These are phyloP conservation scores for Moesziomyces sp. DNA, from an alignment of 1,284 basidiomycete genomes.

Conservation along the genomic window DNA sequence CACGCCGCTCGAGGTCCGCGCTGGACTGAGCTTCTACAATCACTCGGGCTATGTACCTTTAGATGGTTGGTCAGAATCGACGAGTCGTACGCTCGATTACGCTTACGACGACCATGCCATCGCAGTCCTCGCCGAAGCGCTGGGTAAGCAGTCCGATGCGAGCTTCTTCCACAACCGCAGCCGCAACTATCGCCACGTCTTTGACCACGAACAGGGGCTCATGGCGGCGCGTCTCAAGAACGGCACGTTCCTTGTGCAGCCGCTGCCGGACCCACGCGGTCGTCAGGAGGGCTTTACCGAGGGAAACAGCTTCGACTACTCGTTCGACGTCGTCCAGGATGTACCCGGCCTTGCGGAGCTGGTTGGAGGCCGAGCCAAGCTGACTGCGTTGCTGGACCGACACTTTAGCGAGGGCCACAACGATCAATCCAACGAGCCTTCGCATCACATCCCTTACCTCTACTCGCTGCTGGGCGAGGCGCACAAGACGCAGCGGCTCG, in stretches of 20 bases:
- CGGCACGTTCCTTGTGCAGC: conserved; percentile 69
- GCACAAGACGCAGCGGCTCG: conserved; percentile 77
- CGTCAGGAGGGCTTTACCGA: conserved; percentile 81
- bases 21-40: conserved; percentile 79
- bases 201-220: conserved; percentile 78
- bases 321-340: conserved; percentile 69
- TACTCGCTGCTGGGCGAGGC: conserved; percentile 79
- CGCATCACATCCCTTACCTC: conserved; percentile 84
- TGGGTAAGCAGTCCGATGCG: conserved; percentile 73
- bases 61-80: conserved; percentile 71
- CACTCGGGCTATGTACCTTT: conserved; percentile 80
- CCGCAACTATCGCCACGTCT: conserved; percentile 74
- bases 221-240: conserved; percentile 80
- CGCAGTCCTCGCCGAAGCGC: conserved; percentile 73
- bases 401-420: conserved; percentile 85
- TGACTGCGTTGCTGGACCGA: conserved; percentile 77
- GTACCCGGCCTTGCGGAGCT: conserved; percentile 75
- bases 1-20: conserved; percentile 74
- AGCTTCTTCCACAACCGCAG: conserved; percentile 74
- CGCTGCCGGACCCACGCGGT: conserved; percentile 72
- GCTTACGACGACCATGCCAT: conserved; percentile 82
- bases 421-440: conserved; percentile 83
- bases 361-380: conserved; percentile 76
- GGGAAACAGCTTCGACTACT: conserved; percentile 74
- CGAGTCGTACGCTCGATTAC: conserved; percentile 71